Conservation (phyloP, 2,329 filamentous ascomycete species). For the Arthrobotrys conoides region DNA sequence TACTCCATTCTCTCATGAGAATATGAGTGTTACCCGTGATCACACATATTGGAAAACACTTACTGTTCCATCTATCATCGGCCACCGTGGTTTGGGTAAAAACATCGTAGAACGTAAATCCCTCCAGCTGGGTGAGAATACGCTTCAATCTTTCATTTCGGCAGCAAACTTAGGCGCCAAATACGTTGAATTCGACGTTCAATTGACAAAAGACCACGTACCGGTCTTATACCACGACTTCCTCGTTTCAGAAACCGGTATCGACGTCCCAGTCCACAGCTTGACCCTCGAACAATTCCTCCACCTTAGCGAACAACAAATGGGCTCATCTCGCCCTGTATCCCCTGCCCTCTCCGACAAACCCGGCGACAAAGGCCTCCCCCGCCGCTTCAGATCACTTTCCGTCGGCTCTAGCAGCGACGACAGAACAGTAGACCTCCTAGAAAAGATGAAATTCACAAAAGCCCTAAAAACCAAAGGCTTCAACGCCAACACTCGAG, state of each 20-base stretch:
- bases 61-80: slow-evolving; percentile 73
- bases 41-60: slow-evolving; percentile 98
- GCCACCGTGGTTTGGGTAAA: slow-evolving; percentile 85
- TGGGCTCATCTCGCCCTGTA: slow-evolving; percentile 68
- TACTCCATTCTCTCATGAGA: slow-evolving; percentile 92
- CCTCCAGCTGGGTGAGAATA: slow-evolving; percentile 95
- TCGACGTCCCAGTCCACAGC: slow-evolving; percentile 95
- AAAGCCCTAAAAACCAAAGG: slow-evolving; percentile 91
- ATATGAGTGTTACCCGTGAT: slow-evolving; percentile 89
- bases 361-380: slow-evolving; percentile 33
- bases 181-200: slow-evolving; percentile 86
- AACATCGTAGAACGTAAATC: slow-evolving; percentile 87
- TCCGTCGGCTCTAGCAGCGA: slow-evolving; percentile 71
- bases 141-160: slow-evolving; percentile 93
- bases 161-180: slow-evolving; percentile 90
- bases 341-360: slow-evolving; percentile 68
- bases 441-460: slow-evolving; percentile 96
- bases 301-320: slow-evolving; percentile 63
- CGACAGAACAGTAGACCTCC: slow-evolving; percentile 71
- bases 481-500: slow-evolving; percentile 94
- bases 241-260: slow-evolving; percentile 95
- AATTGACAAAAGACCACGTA: slow-evolving; percentile 98
- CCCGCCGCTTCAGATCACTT: slow-evolving; percentile 71
- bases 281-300: slow-evolving; percentile 84
- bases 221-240: slow-evolving; percentile 99